Base-by-base conservation (phyloP, 495 filamentous ascomycete species). In the Hyaloscypha hepaticicola region DNA sequence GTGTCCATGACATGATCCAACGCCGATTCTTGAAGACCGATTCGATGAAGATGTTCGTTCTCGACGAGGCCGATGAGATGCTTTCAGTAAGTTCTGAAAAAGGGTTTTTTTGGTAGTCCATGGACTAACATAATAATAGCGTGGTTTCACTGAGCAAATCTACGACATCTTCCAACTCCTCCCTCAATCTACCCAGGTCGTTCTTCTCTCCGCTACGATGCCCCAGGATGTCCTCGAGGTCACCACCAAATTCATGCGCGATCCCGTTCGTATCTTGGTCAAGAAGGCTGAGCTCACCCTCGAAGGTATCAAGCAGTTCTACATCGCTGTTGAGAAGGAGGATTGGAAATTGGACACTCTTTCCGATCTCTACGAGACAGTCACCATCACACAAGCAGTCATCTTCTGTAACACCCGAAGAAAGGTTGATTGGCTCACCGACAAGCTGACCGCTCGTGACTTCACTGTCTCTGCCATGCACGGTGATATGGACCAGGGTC, bases 361-460 rank as follows among this genome's bases (percentile, higher is more conserved):
- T 31, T 98, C 91, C 74, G 95, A 99, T 79, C 82, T 99, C 63
- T 99, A 99, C 85, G 95, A 99, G 78, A 99, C 95, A 33, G 89
- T 99, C 75, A 99, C 95, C 70, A 99, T 99, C 76, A 99, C 95
- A 63, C 95, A 99, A 78, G 95, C 95, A 65, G 95, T 99, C 77
- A 99, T 99, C 81, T 99, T 99, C 89, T 99, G 95, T 85, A 99
- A 99, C 86, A 99, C 95, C 70, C 90, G 96, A 73, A 86, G 95
- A 80, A 99, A 99, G 93, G 95, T 99, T 74, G 95, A 99, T 83
- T 99, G 95, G 95, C 88, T 99, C 69, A 99, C 95, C 67, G 94
- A 97, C 82, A 99, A 97, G 87, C 92, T 99, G 76, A 90, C 91
- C 71, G 90, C 90, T 71, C 91, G 92, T 80, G 93, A 99, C 82